phyloP scores from a whole-genome alignment of 139 green algal genomes.

The Bryopsis sp. region DNA sequence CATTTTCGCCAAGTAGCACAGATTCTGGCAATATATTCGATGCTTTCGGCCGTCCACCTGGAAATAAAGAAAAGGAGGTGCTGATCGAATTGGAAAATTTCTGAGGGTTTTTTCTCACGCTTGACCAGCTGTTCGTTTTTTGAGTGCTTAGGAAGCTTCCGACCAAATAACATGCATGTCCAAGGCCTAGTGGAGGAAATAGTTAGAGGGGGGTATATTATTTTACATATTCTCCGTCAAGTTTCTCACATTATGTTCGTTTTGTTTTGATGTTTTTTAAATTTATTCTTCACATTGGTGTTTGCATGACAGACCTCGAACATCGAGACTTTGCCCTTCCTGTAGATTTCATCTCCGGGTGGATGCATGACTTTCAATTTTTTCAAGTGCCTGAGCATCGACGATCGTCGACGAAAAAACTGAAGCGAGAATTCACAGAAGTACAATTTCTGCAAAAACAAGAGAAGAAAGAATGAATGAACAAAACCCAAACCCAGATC shows the following conservation, averaged over 20 bases:
- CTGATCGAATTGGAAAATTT: too few relatives aligned
- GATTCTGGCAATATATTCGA: constrained; percentile 91
- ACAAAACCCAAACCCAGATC: too few relatives aligned
- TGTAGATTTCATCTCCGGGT: constrained; percentile 96
- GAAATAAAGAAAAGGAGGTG: too few relatives aligned
- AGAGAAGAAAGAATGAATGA: too few relatives aligned
- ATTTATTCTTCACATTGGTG: too few relatives aligned
- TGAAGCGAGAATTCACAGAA: constrained; percentile 93
- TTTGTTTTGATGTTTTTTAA: too few relatives aligned
- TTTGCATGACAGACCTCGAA: constrained; percentile 84
- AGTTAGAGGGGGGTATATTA: not conserved
- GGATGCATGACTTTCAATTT: constrained; percentile 84
- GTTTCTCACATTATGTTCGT: not conserved
- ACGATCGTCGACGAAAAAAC: constrained; percentile 63
- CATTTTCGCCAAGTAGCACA: constrained; percentile 97
- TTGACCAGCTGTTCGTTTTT: too few relatives aligned
- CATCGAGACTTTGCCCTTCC: constrained; percentile 72
- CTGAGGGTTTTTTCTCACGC: too few relatives aligned
- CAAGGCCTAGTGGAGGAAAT: too few relatives aligned
- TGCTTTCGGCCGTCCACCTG: constrained; percentile 83
- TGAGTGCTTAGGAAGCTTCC: too few relatives aligned
- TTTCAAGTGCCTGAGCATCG: constrained; percentile 85
- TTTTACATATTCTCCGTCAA: not conserved
- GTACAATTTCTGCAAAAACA: constrained; percentile 92
- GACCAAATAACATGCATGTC: too few relatives aligned